Percentiles rank a stretch among this genome's conserved stretches.
These are phyloP conservation scores for Ganoderma lucidum DNA, from an alignment of 1,284 basidiomycete species.

Conservation along the genomic window DNA sequence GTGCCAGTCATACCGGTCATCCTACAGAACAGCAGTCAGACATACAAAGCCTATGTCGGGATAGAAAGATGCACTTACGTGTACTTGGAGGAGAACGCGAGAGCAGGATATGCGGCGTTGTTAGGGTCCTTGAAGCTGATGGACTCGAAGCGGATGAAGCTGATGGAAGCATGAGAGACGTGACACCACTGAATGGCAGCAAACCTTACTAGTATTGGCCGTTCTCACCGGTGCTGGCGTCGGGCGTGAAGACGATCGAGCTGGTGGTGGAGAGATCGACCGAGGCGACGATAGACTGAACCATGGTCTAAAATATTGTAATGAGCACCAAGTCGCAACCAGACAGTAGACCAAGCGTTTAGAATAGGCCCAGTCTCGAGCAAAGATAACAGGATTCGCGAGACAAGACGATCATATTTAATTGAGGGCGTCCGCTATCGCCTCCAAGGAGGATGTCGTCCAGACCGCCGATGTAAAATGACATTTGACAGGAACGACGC, in stretches of 20 bases:
- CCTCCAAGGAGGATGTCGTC: neutral
- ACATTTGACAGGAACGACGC: neutral
- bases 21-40: slow-evolving; percentile 43
- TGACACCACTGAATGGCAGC: too few species aligned
- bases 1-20: slow-evolving; percentile 68
- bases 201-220: slow-evolving; percentile 63
- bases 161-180: slow-evolving; percentile 35
- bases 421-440: neutral
- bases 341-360: neutral
- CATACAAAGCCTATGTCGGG: too few species aligned
- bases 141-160: slow-evolving; percentile 82
- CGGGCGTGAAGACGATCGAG: slow-evolving; percentile 65
- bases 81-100: slow-evolving; percentile 88
- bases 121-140: slow-evolving; percentile 56
- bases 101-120: slow-evolving; percentile 61
- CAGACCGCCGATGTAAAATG: neutral
- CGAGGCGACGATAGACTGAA: slow-evolving; percentile 66
- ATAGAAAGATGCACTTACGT: slow-evolving; percentile 48
- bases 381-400: neutral
- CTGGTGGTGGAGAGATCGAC: slow-evolving; percentile 68
- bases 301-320: slow-evolving; percentile 55
- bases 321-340: neutral
- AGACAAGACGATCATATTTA: neutral
- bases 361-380: neutral
- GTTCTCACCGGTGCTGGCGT: slow-evolving; percentile 68